These are phyloP conservation scores for Clavulina sp. DNA, from an alignment of 768 basidiomycete species.

Conservation along the genomic window DNA sequence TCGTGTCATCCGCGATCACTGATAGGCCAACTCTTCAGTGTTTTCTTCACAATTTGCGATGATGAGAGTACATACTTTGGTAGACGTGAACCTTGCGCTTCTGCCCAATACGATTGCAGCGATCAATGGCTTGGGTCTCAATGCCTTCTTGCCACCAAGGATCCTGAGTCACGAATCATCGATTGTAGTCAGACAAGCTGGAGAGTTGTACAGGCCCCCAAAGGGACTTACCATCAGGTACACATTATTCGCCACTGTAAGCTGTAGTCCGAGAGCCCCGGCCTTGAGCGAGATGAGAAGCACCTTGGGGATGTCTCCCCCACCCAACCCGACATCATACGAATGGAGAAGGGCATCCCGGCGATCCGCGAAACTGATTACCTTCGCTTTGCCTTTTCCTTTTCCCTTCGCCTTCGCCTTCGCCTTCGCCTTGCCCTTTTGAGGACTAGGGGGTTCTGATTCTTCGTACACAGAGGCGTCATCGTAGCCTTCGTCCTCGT, in stretches of 20 bases:
- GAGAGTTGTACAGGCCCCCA: not conserved
- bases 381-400: slow-evolving; percentile 9
- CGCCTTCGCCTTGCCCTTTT: slow-evolving; percentile 20
- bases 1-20: slow-evolving; percentile 73
- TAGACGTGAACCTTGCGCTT: slow-evolving; percentile 71
- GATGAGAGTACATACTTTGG: slow-evolving; percentile 24
- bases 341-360: not conserved
- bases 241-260: slow-evolving; percentile 76
- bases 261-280: slow-evolving; percentile 72
- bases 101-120: slow-evolving; percentile 33
- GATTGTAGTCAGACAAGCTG: not conserved
- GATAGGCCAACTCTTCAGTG: too few relatives aligned
- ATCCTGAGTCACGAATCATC: not conserved
- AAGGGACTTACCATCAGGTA: slow-evolving; percentile 20
- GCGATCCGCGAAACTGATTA: not conserved
- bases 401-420: slow-evolving; percentile 10
- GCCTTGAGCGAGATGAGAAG: slow-evolving; percentile 78
- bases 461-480: too few relatives aligned
- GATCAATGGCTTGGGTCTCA: slow-evolving; percentile 10
- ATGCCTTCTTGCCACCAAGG: slow-evolving; percentile 2
- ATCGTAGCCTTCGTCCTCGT: slow-evolving; percentile 10
- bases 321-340: slow-evolving; percentile 12
- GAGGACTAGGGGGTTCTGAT: too few relatives aligned
- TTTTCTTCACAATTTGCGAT: not conserved
- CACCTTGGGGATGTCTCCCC: slow-evolving; percentile 35